Evolutionary conservation across 768 basidiomycete genomes (phyloP).

Genomic region (Rhizopogon vinicolor): DNA sequence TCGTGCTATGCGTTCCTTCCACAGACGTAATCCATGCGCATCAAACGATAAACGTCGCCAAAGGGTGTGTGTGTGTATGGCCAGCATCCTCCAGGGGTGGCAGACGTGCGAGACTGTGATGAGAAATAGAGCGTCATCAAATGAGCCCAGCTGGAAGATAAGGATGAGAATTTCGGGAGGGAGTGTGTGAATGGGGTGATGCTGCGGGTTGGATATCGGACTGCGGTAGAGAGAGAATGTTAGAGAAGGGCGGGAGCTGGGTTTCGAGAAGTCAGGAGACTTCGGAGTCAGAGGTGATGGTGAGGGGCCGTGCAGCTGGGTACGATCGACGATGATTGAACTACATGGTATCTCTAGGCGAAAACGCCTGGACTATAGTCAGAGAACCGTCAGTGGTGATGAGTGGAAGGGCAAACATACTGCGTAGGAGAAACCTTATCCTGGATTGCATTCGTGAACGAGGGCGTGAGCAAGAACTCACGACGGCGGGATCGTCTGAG

Average conservation of each 20-base stretch:
- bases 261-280: slow-evolving; percentile 9
- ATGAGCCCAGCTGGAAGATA: slow-evolving; percentile 57
- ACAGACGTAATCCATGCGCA: slow-evolving; percentile 46
- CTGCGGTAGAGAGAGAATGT: slow-evolving; percentile 19
- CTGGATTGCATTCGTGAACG: slow-evolving; percentile 45
- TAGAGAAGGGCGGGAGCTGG: slow-evolving; percentile 24
- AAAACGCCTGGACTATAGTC: slow-evolving; percentile 5
- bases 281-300: slow-evolving; percentile 13
- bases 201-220: slow-evolving; percentile 17
- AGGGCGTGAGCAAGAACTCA: slow-evolving; percentile 44
- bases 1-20: slow-evolving; percentile 57
- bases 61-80: slow-evolving; percentile 54
- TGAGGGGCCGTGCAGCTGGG: slow-evolving; percentile 13
- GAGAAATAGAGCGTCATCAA: slow-evolving; percentile 54
- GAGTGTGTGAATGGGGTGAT: slow-evolving; percentile 52
- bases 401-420: slow-evolving; percentile 19
- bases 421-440: slow-evolving; percentile 30
- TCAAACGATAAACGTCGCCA: slow-evolving; percentile 60
- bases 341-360: slow-evolving; percentile 16
- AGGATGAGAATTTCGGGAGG: slow-evolving; percentile 62
- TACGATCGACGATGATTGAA: slow-evolving; percentile 15
- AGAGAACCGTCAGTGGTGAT: neutral
- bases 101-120: slow-evolving; percentile 67
- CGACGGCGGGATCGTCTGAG: slow-evolving; percentile 44
- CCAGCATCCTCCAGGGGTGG: slow-evolving; percentile 55